Conservation (phyloP, 2,329 filamentous ascomycete genomes). For the Cercospora janseana region DNA sequence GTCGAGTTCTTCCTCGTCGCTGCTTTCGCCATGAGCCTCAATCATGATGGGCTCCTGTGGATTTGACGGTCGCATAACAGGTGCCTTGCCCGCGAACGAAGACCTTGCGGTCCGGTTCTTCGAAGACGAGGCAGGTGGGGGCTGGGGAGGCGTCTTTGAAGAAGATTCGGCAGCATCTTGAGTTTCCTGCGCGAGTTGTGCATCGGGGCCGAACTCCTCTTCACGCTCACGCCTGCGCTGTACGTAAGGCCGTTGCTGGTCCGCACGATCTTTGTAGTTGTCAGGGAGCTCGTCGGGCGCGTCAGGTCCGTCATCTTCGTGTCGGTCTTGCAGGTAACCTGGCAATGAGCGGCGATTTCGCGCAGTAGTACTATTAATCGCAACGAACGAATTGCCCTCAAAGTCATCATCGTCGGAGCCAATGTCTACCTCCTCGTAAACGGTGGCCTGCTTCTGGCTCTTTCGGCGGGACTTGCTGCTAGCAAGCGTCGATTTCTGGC, state of each 20-base stretch:
- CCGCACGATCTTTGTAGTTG: constrained; percentile 41
- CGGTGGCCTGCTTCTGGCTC: constrained; percentile 25
- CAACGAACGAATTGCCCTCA: constrained; percentile 17
- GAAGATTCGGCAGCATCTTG: constrained; percentile 10
- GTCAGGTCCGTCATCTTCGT: constrained; percentile 42
- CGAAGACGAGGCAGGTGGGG: constrained; percentile 7
- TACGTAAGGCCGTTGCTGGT: constrained; percentile 11
- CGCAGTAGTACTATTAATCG: constrained; percentile 17
- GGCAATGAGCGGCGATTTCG: constrained; percentile 28
- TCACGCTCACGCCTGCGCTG: constrained; percentile 11
- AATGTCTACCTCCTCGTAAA: constrained; percentile 49
- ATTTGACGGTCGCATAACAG: constrained; percentile 35
- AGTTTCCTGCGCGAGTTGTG: constrained; percentile 21
- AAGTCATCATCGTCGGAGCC: constrained; percentile 46
- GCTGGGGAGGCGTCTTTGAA: not conserved
- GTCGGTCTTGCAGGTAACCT: constrained; percentile 44
- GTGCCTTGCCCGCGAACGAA: constrained; percentile 34
- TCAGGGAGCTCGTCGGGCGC: constrained; percentile 46
- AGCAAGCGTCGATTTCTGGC: constrained; percentile 21
- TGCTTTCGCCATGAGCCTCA: constrained; percentile 32
- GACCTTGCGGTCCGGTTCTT: constrained; percentile 5
- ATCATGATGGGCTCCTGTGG: constrained; percentile 36
- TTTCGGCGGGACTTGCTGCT: constrained; percentile 24
- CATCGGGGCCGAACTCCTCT: constrained; percentile 13
- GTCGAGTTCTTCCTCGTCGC: constrained; percentile 40